phyloP scores from a whole-genome alignment of 305 asterid species.

The Fraxinus nigra region DNA sequence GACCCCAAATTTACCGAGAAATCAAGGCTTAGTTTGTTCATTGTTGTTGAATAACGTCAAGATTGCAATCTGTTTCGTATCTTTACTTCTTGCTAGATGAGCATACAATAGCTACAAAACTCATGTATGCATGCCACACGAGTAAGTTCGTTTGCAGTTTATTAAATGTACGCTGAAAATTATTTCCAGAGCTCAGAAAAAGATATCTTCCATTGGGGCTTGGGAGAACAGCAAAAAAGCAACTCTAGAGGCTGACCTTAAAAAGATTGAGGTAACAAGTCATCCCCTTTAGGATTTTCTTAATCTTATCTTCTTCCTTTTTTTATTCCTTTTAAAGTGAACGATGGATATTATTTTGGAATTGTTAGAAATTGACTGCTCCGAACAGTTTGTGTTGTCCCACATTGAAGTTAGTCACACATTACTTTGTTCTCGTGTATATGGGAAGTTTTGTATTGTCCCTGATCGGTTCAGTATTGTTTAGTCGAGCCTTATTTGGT shows the following conservation, averaged over 20 bases:
- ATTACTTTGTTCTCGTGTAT: background rate
- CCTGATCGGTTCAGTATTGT: background rate
- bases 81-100: background rate
- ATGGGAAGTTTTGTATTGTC: background rate
- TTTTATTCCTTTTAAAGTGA: background rate
- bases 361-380: background rate
- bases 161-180: background rate
- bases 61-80: background rate
- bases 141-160: background rate
- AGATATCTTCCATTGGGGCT: constrained; percentile 49
- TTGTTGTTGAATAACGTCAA: background rate
- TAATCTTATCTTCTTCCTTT: background rate
- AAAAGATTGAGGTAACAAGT: constrained; percentile 66
- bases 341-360: background rate
- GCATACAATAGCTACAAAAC: background rate
- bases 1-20: background rate
- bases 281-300: background rate
- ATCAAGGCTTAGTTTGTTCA: background rate
- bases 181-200: constrained; percentile 70
- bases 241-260: constrained; percentile 70
- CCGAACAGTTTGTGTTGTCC: background rate
- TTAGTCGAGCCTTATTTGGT: background rate
- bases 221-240: constrained; percentile 98
- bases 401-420: background rate
- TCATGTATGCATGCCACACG: background rate